phyloP scores from a whole-genome alignment of 768 basidiomycete species.

The Psilocybe azurescens region DNA sequence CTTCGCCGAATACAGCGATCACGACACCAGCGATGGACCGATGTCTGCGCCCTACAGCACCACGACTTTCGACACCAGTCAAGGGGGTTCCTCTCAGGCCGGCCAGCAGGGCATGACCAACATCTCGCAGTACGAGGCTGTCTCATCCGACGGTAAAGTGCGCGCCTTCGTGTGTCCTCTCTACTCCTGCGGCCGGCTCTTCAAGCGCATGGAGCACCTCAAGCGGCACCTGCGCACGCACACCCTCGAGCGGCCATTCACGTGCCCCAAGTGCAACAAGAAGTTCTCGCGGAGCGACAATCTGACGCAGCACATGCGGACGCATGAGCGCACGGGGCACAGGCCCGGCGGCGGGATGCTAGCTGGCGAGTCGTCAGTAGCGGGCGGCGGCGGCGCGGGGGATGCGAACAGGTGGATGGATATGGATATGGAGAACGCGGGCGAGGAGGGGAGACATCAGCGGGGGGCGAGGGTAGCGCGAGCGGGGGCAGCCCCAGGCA shows the following conservation, averaged over 20 bases:
- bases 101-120: conserved; percentile 17
- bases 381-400: conserved; percentile 26
- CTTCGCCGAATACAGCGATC: background rate
- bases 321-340: conserved; percentile 60
- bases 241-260: conserved; percentile 86
- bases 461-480: conserved; percentile 26
- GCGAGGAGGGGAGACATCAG: conserved; percentile 29
- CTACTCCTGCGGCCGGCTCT: conserved; percentile 81
- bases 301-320: conserved; percentile 84
- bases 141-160: conserved; percentile 43
- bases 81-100: conserved; percentile 17
- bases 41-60: conserved; percentile 26
- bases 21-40: conserved; percentile 18
- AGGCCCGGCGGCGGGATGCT: conserved; percentile 5
- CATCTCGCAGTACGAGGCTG: conserved; percentile 35
- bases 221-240: conserved; percentile 89
- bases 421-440: conserved; percentile 13
- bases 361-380: conserved; percentile 16
- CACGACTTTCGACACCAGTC: conserved; percentile 32
- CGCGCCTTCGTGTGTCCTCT: conserved; percentile 85
- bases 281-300: conserved; percentile 90
- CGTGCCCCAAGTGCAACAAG: conserved; percentile 76
- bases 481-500: conserved; percentile 19
- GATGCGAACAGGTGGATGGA: conserved; percentile 31
- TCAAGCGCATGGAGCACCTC: conserved; percentile 93